These are phyloP conservation scores for Colletotrichum gloeosporioides DNA, from an alignment of 2,329 filamentous ascomycete genomes.

Conservation along the genomic window DNA sequence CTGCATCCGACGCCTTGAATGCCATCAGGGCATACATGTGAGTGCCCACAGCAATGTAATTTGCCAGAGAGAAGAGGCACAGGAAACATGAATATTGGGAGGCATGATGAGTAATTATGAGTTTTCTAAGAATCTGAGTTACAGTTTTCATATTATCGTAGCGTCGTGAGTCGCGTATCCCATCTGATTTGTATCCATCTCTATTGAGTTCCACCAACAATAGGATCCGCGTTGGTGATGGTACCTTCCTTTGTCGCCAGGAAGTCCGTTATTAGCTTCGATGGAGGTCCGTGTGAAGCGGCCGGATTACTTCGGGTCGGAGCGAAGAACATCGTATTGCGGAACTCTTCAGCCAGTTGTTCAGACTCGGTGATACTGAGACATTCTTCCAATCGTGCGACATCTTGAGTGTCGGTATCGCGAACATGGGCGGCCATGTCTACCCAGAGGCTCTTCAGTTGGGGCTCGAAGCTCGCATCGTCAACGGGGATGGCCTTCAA, in stretches of 20 bases:
- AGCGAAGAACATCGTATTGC: slow-evolving; percentile 5
- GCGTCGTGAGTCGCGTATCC: not conserved
- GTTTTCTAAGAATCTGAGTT: not conserved
- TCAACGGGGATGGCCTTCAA: not conserved
- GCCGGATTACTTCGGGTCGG: slow-evolving; percentile 10
- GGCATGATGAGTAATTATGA: not conserved
- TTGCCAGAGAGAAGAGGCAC: not conserved
- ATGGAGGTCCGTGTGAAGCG: not conserved
- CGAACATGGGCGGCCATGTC: slow-evolving; percentile 10
- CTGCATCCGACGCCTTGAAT: not conserved
- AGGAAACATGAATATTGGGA: not conserved
- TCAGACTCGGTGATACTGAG: slow-evolving; percentile 14
- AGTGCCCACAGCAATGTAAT: not conserved
- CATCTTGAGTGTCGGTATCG: slow-evolving; percentile 9
- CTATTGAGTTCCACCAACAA: not conserved
- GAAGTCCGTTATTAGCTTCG: slow-evolving; percentile 12
- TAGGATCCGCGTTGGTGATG: not conserved
- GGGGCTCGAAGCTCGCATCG: slow-evolving; percentile 1
- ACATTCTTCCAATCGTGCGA: slow-evolving; percentile 8
- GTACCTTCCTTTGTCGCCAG: not conserved
- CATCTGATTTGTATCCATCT: not conserved
- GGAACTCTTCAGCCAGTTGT: not conserved
- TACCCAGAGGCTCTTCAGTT: not conserved
- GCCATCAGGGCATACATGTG: not conserved
- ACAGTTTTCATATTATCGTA: not conserved